Base-by-base conservation (phyloP, 2,329 filamentous ascomycete species). In the Diaporthe sp. region DNA sequence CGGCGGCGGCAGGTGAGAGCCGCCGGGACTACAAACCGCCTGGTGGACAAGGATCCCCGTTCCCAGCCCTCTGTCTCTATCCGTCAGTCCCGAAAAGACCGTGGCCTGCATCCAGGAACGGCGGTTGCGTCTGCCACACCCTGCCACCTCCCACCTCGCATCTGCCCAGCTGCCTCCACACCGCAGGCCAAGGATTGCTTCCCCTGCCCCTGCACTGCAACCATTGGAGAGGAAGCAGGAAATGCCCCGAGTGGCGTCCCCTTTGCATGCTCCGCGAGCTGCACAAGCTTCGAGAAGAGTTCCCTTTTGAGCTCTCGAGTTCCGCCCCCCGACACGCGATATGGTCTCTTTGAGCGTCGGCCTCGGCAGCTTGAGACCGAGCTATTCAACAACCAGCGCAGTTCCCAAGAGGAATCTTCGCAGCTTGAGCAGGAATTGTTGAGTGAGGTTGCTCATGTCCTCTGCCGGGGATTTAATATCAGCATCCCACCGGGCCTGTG, bases 31-130 rank as follows among this genome's bases (percentile, higher is more conserved):
- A 31, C 39, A 37, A 67, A 53, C 68, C 71, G 72, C 67, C 60
- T 47, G 39, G 42, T 63, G 31, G 53, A 44, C 75, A 73, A 74
- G 75, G 75, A 51, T 70, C 37, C 51, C 58, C 65, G 57, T 51
- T 70, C 67, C 72, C 72, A 71, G 72, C 74, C 55, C 74, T 73
- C 28, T 76, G 57, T 44, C 25, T 17, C 49, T 44, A 42, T 49
- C 71, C 71, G 65, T 47, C 73, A 61, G 39, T 76, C 73, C 75
- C 73, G 75, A 72, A 75, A 55, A 31, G 72, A 57, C 73, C 68
- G 68, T 61, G 51, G 72, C 42, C 51, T 63, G 63, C 31, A 75
- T 75, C 22, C 60, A 68, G 72, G 73, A 70, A 75, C 61, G 31
- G 47, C 70, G 73, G 75, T 58, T 55, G 28, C 44, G 28, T 70